Conservation (phyloP, 2,329 filamentous ascomycete species). For the Camptophora hylomeconis region DNA sequence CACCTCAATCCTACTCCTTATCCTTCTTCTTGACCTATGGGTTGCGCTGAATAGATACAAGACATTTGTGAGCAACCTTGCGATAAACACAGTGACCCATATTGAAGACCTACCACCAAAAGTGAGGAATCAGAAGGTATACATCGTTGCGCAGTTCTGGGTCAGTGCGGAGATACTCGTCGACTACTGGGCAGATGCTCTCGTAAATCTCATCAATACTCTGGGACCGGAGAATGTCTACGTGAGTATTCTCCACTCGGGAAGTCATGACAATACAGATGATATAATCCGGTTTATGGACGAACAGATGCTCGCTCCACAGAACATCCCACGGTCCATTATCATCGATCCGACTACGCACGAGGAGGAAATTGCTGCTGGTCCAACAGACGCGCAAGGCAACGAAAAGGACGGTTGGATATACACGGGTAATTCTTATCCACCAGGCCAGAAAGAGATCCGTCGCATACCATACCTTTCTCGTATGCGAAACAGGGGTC, state of each 20-base stretch:
- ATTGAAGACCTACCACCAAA: conserved; percentile 11
- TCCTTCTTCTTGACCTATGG: conserved; percentile 14
- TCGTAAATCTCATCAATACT: conserved; percentile 42
- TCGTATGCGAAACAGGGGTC: conserved; percentile 48
- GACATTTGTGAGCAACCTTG: conserved; percentile 12
- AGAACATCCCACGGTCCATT: conserved; percentile 45
- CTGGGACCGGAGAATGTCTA: conserved; percentile 54
- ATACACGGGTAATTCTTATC: conserved; percentile 27
- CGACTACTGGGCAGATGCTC: conserved; percentile 48
- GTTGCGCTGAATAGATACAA: conserved; percentile 14
- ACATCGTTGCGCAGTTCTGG: conserved; percentile 58
- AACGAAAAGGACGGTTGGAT: conserved; percentile 46
- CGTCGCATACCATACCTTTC: conserved; percentile 59
- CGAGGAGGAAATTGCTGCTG: conserved; percentile 38
- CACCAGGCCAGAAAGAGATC: conserved; percentile 38
- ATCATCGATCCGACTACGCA: conserved; percentile 48
- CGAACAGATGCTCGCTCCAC: conserved; percentile 20
- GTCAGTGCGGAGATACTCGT: conserved; percentile 50
- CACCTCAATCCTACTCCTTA: conserved; percentile 4
- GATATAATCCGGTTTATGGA: conserved; percentile 46
- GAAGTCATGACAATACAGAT: conserved; percentile 57
- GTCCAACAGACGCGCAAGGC: conserved; percentile 28
- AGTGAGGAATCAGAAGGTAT: conserved; percentile 32
- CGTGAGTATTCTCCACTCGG: conserved; percentile 55
- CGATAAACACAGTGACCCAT: conserved; percentile 11